Conservation (phyloP, 1,284 basidiomycete species). For the Grifola frondosa region DNA sequence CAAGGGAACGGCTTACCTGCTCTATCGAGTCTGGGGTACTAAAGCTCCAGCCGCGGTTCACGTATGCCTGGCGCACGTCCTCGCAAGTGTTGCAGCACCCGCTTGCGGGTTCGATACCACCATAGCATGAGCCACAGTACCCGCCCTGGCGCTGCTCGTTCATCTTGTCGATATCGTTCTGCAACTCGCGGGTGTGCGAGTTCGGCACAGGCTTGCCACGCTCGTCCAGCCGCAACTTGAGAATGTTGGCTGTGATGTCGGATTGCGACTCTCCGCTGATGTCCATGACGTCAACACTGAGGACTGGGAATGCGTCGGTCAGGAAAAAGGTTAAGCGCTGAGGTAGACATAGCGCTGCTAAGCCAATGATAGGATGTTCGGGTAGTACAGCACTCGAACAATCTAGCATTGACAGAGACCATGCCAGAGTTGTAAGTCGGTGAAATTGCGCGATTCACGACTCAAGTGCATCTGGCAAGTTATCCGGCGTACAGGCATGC, state of each 20-base stretch:
- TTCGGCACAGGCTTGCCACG: slow-evolving; percentile 62
- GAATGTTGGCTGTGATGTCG: slow-evolving; percentile 87
- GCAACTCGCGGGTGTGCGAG: slow-evolving; percentile 62
- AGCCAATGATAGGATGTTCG: too few relatives aligned
- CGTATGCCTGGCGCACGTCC: slow-evolving; percentile 89
- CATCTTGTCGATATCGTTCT: slow-evolving; percentile 84
- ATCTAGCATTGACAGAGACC: too few relatives aligned
- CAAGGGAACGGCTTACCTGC: slow-evolving; percentile 58
- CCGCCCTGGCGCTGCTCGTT: slow-evolving; percentile 58
- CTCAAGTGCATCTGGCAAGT: too few relatives aligned
- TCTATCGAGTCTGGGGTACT: slow-evolving; percentile 88
- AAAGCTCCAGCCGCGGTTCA: slow-evolving; percentile 95
- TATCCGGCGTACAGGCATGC: too few relatives aligned
- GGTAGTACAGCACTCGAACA: too few relatives aligned
- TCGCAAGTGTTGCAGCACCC: slow-evolving; percentile 98
- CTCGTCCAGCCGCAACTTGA: slow-evolving; percentile 77
- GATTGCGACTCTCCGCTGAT: slow-evolving; percentile 94
- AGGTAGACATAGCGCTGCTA: too few relatives aligned
- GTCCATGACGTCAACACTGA: slow-evolving; percentile 97
- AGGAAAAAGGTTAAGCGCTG: too few relatives aligned
- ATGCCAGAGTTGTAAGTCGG: too few relatives aligned
- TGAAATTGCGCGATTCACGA: too few relatives aligned
- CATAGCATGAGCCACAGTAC: slow-evolving; percentile 98
- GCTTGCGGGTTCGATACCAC: slow-evolving; percentile 76
- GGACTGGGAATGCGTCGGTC: too few relatives aligned